Base-by-base conservation (phyloP, 495 filamentous ascomycete species). In the Hypoxylon trugodes region DNA sequence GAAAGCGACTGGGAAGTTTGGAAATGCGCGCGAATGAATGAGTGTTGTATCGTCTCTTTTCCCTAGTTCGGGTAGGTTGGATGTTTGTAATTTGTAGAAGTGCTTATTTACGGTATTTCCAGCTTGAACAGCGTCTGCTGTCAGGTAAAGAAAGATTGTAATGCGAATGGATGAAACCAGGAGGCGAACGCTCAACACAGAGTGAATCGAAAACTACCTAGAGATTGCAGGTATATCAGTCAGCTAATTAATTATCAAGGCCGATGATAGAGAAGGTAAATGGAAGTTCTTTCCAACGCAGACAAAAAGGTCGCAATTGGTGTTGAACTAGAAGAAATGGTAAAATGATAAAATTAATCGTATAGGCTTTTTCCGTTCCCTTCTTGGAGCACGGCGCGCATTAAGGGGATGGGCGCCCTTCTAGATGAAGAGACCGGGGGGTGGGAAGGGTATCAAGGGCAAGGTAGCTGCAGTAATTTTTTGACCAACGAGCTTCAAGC, bases 401-500 rank as follows among this genome's bases (percentile, higher is more conserved):
- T 55, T 51, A 61, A 56, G 37, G 43, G 51, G 50, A 59, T 18
- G 43, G 35, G 6, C 36, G 25, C 36, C 47, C 26, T 50, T 25
- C 24, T 40, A 19, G 35, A 49, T 12, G 24, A 52, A 58, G 12
- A 60, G 38, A 42, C 32, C 41, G 15, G 21, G 24, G 24, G 30
- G 45, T 33, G 21, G n/a, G 21, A 48, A 16, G 25, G 42, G 36
- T 22, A 21, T 12, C 9, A 37, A 41, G 54, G 38, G 13, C 46
- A 61, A 59, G 53, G 52, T 41, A 67, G 58, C 41, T 67, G 45
- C 58, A 58, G 59, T 30, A 40, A 19, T 32, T 37, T 61, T 26
- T 13, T 21, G 15, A 47, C 64, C 64, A 67, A 58, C 58, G 26
- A 62, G 58, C 64, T 58, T 59, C 47, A n/a, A 67, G 58, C 64